A percentile compares a stretch with the other conserved stretches of the same genome.
These are phyloP conservation scores for Ascocoryne sarcoides DNA, from an alignment of 2,329 filamentous ascomycete genomes.

Conservation along the genomic window DNA sequence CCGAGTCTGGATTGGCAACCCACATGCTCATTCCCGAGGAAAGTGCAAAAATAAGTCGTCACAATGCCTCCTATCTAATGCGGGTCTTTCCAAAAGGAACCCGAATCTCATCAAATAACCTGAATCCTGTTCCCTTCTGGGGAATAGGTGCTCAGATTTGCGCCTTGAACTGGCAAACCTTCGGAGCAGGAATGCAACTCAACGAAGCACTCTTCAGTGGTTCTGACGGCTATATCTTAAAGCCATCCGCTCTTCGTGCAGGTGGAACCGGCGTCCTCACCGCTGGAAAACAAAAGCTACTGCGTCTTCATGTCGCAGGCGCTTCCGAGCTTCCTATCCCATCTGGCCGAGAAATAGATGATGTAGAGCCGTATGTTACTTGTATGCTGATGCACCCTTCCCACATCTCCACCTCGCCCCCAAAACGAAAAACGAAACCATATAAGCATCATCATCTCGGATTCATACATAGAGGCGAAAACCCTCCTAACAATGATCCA, in stretches of 20 bases:
- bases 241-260: conserved; percentile 49
- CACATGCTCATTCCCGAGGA: conserved; percentile 37
- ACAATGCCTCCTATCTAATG: conserved; percentile 61
- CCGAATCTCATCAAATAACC: conserved; percentile 56
- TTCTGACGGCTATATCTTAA: conserved; percentile 57
- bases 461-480: conserved; percentile 49
- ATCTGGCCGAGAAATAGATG: conserved; percentile 39
- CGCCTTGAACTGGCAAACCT: conserved; percentile 63
- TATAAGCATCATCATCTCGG: conserved; percentile 53
- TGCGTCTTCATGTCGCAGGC: conserved; percentile 52
- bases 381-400: conserved; percentile 54
- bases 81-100: conserved; percentile 62
- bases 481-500: conserved; percentile 50
- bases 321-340: conserved; percentile 53
- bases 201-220: conserved; percentile 60
- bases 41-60: conserved; percentile 41
- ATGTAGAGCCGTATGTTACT: conserved; percentile 55
- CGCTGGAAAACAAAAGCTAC: conserved; percentile 37
- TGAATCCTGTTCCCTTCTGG: conserved; percentile 57
- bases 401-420: conserved; percentile 37
- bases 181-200: conserved; percentile 55
- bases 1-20: conserved; percentile 47
- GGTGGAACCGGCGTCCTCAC: conserved; percentile 44
- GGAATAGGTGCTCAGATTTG: conserved; percentile 59
- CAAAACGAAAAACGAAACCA: conserved; percentile 52